Base-by-base conservation (phyloP, 192 early-diverging fungal species). In the Coemansia sp. region DNA sequence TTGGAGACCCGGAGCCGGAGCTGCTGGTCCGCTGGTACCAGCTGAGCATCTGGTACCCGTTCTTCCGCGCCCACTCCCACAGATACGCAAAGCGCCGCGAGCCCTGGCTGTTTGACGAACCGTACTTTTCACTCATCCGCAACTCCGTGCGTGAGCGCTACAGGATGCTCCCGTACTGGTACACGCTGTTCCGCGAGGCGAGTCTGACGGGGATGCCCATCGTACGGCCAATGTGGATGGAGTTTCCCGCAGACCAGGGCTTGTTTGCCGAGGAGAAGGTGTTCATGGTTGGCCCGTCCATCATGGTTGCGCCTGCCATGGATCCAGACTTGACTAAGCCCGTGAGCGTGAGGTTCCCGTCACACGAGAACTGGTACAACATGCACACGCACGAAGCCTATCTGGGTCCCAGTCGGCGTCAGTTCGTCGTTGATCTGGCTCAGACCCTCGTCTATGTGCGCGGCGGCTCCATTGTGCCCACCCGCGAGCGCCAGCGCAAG, bases 21-120 rank as follows among this genome's bases (percentile, higher is more conserved):
- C 81, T 99, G 23, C 84, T 98, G 61, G 79, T 89, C 15, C 91
- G 98, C 18, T 99, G 98, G 98, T 99, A 98, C 79, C 98, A 99
- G 83, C 85, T 91, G 12, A 96, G 88, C 9, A 89, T 91, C 41
- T 96, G 92, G 81, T 94, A 98, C 66, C 98, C 98, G 16, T 99
- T 99, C 82, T 94, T 97, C 88, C 91, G 98, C 41, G 96, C 89
- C 5, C 98, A 99, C 76, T 94, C 98, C 7, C 95, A 99, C 75
- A 92, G 97, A 60, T 93, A 97, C 81, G 93, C 94, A 21, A 95
- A 95, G 76, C 90, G 98, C 38, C 90, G 95, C 47, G 98, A 99
- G 72, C 98, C 98, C 9, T 99, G 95, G 93, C 69, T 98, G 15
- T 89, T 93, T 78, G 94, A 91, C 44, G 95, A 97, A 68, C 91